These are phyloP conservation scores for Yamadazyma ubonensis DNA, from an alignment of 805 yeast genomes.

Conservation along the genomic window DNA sequence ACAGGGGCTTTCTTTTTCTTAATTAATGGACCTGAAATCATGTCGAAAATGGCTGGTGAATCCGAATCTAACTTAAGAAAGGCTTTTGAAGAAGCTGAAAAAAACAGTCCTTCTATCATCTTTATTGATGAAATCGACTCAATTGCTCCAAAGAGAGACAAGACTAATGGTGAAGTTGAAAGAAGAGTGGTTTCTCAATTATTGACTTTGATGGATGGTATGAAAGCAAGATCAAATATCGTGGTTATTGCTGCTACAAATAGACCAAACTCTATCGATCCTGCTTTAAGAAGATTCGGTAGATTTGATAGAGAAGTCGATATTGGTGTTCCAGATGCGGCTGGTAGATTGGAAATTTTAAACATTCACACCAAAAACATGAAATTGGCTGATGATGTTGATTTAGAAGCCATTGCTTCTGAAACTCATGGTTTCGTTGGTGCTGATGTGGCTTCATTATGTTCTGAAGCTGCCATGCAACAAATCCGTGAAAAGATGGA, in stretches of 20 bases:
- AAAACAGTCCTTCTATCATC: constrained; percentile 95
- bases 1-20: constrained; percentile 98
- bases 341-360: constrained; percentile 94
- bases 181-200: constrained; percentile 98
- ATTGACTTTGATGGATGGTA: constrained; percentile 98
- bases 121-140: constrained; percentile 99
- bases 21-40: constrained; percentile 98
- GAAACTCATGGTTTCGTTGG: constrained; percentile 99
- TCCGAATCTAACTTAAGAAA: constrained; percentile 95
- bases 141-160: constrained; percentile 99
- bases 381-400: constrained; percentile 95
- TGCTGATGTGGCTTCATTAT: constrained; percentile 96
- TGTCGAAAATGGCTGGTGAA: constrained; percentile 99
- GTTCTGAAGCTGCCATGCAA: constrained; percentile 99
- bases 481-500: constrained; percentile 99
- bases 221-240: constrained; percentile 98
- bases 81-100: constrained; percentile 99
- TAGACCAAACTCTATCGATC: constrained; percentile 83
- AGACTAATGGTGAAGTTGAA: constrained; percentile 99
- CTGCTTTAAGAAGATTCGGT: constrained; percentile 82
- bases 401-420: constrained; percentile 90
- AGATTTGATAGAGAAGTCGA: constrained; percentile 86
- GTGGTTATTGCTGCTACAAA: constrained; percentile 98
- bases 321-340: constrained; percentile 94
- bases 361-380: constrained; percentile 98